These are phyloP conservation scores for Schizochytrium sp. DNA, from an alignment of 108 stramenopile genomes.

Conservation along the genomic window DNA sequence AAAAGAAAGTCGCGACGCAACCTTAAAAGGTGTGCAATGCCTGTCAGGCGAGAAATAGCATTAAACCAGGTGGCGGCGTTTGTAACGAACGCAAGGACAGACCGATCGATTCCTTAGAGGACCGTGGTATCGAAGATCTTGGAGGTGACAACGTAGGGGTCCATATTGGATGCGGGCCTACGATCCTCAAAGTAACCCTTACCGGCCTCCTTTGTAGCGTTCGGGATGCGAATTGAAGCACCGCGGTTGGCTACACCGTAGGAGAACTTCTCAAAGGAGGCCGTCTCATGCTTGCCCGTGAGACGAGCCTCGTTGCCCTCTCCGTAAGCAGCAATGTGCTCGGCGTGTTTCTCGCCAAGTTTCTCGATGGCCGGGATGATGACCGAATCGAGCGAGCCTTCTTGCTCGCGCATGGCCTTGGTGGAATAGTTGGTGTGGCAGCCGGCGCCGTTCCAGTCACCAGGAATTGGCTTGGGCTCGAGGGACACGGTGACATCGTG, in stretches of 20 bases:
- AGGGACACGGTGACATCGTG: slow-evolving; percentile 89
- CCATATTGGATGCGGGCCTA: slow-evolving; percentile 84
- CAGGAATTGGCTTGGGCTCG: slow-evolving; percentile 93
- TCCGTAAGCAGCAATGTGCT: slow-evolving; percentile 92
- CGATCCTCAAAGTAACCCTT: slow-evolving; percentile 97
- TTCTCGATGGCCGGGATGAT: slow-evolving; percentile 79
- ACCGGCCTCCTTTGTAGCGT: slow-evolving; percentile 79
- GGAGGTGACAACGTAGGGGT: slow-evolving; percentile 90
- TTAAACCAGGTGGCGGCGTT: too few species aligned
- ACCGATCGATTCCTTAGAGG: not conserved
- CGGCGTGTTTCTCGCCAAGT: slow-evolving; percentile 77
- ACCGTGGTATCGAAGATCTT: slow-evolving; percentile 80
- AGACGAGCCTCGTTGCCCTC: slow-evolving; percentile 89
- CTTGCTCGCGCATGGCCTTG: slow-evolving; percentile 83
- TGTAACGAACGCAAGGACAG: too few species aligned
- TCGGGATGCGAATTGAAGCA: slow-evolving; percentile 81
- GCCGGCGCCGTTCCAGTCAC: slow-evolving; percentile 97
- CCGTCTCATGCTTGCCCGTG: slow-evolving; percentile 88
- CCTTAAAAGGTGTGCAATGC: too few species aligned
- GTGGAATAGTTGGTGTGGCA: slow-evolving; percentile 95
- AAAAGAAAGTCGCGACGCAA: too few species aligned
- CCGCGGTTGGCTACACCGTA: slow-evolving; percentile 96
- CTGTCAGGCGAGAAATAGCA: too few species aligned
- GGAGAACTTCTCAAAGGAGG: slow-evolving; percentile 75
- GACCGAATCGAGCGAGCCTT: slow-evolving; percentile 75